Conservation (phyloP, 257 asterid genomes). For the Petunia secreta region DNA sequence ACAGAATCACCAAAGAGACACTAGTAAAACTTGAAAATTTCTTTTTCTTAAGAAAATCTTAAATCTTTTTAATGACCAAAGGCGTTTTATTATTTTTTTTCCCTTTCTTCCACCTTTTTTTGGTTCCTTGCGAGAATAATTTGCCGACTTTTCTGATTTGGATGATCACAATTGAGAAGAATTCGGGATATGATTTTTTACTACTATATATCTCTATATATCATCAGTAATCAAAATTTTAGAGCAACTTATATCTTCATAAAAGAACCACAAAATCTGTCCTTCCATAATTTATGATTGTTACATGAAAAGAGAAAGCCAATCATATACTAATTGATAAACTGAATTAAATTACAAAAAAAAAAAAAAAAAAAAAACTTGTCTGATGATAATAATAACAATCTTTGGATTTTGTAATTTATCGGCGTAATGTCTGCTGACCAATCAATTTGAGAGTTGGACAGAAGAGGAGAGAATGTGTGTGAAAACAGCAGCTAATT, state of each 20-base stretch:
- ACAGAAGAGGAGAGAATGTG: background rate
- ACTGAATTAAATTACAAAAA: background rate
- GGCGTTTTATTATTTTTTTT: background rate
- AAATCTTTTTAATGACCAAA: background rate
- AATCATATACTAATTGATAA: background rate
- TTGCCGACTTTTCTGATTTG: background rate
- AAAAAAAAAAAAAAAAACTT: no score
- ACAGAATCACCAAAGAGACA: background rate
- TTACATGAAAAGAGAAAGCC: background rate
- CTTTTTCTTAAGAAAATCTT: no score
- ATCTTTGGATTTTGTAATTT: background rate
- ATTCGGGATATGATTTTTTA: background rate
- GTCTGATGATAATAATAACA: no score
- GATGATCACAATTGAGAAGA: background rate
- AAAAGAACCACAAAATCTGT: background rate
- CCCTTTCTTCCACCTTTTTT: background rate
- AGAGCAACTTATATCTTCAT: background rate
- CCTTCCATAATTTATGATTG: background rate
- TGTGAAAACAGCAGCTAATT: conserved; percentile 4
- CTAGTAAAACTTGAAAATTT: background rate
- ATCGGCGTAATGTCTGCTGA: background rate
- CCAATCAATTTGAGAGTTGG: background rate
- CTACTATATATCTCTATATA: background rate
- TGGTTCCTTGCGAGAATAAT: background rate
- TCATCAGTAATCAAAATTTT: background rate